Evolutionary conservation across 208 protist species (phyloP), one percentile per base, ranked within the genome.

Genomic region (Acanthamoeba triangularis): DNA sequence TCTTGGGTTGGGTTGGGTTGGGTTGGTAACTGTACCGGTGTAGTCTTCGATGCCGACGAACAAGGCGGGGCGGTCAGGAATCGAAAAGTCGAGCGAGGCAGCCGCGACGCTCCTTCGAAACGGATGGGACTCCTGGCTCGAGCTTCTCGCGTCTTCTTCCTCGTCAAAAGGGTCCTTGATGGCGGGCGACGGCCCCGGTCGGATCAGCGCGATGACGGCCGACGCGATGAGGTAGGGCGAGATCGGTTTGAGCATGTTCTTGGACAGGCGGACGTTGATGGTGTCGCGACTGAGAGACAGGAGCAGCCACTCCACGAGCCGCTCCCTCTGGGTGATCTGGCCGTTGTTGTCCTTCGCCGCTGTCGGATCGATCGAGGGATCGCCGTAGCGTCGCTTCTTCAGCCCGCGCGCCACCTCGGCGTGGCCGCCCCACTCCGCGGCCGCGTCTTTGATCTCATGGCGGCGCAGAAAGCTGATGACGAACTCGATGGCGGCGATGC

Each of bases 361-460:
- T n/a, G 33, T 49, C 30, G 30, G 30, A 20, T 80, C 33, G 37
- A 33, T 30, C 8, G 72, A 80, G 41, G 41, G 35, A 49, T 90
- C 54, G 20, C 82, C 47, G 82, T 35, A 65, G 47, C 47, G 47
- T 25, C 52, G 25, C 33, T 69, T 67, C 82, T 67, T 90, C 35
- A 41, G 10, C 6, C 47, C 56, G 20, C 47, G 82, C 33, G 56
- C 30, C 8, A 65, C 23, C 18, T 90, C 54, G 13, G 35, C 28
- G 5, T 47, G 44, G 44, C 54, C 54, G 8, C 54, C 41, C 56
- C 82, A 90, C 33, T 65, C 56, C 20, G 41, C 90, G 8, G 84
- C 84, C 10, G 35, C 25, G 30, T 94, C 90, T 28, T 61, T 94
- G 56, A 94, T 52, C 41, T 94, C 90, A 52, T 94, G 90, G 18